Evolutionary conservation across 306 rosid genomes (phyloP).

Genomic region (Acacia crassicarpa): DNA sequence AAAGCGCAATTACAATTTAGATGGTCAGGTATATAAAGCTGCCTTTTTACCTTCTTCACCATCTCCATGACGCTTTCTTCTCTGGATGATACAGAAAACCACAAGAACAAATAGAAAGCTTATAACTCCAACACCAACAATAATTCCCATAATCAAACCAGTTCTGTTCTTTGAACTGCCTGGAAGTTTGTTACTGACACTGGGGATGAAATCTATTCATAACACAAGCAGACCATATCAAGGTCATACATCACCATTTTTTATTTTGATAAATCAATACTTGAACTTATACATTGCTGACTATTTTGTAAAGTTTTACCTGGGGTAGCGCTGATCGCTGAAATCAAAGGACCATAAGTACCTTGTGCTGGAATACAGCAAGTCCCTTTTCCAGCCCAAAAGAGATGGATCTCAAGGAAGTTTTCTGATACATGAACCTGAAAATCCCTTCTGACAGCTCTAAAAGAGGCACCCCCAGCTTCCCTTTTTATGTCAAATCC

Average conservation of each 20-base stretch:
- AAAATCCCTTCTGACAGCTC: constrained; percentile 38
- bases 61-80: constrained; percentile 40
- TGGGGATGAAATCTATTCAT: constrained; percentile 47
- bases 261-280: neutral
- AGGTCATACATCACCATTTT: neutral
- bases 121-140: constrained; percentile 51
- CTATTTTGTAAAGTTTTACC: constrained; percentile 35
- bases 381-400: constrained; percentile 93
- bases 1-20: too few species aligned
- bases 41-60: constrained; percentile 69
- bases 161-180: constrained; percentile 36
- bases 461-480: constrained; percentile 55
- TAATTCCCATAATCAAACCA: constrained; percentile 46
- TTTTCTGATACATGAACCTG: constrained; percentile 58
- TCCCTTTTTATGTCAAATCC: constrained; percentile 49
- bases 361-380: constrained; percentile 48
- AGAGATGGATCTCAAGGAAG: constrained; percentile 71
- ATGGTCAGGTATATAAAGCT: too few species aligned
- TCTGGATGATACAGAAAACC: constrained; percentile 35
- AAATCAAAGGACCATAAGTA: constrained; percentile 52
- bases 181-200: constrained; percentile 39
- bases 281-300: constrained; percentile 13
- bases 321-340: constrained; percentile 58
- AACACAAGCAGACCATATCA: constrained; percentile 17
- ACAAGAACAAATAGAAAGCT: constrained; percentile 35